Base-by-base conservation (phyloP, 2,329 filamentous ascomycete genomes). In the Fusarium tanahbumbuense region DNA sequence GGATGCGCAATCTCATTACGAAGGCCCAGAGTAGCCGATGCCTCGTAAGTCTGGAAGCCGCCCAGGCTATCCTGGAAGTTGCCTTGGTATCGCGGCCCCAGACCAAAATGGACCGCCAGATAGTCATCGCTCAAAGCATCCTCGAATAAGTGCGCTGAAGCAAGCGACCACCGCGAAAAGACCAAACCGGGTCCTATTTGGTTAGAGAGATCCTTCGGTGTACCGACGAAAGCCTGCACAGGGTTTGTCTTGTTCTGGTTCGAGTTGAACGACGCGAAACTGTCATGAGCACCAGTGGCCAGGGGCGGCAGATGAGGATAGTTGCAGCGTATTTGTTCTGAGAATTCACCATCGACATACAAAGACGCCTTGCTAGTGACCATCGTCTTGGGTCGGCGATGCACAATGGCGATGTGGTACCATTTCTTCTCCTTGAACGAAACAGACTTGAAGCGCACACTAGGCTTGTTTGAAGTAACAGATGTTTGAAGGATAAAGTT, bases 401-500 rank as follows among this genome's bases (percentile, higher is more conserved):
- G 96, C 25, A 96, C 93, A 66, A 99, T 83, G 45, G 91, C 93
- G 74, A 99, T 88, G 79, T 99, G 96, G 79, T 99, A 99, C 96
- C 96, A 99, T 73, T 84, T 86, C 57, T 89, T 88, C 68, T 92
- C 86, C 73, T 90, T 84, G 76, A 99, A 98, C 1, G 86, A 83
- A 13, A 91, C 88, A 4, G 92, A 92, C 78, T 96, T 97, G 85
- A 99, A 99, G 59, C 96, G 89, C 48, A 99, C 93, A 79, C 95
- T 98, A 5, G 96, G 95, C 62, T 92, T 89, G 55, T 89, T 86
- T 11, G 94, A 94, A 55, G 90, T 93, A 65, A 98, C 92, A 20
- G 96, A 98, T 10, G 97, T 98, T 81, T 99, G 96, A 8, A 99
- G 84, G 72, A 99, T 99, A 72, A 99, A 92, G 80, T 97, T 96